Evolutionary conservation across 148 eudicot species (phyloP), one percentile per base, ranked within the genome.

Genomic region (Dysphania ambrosioides): DNA sequence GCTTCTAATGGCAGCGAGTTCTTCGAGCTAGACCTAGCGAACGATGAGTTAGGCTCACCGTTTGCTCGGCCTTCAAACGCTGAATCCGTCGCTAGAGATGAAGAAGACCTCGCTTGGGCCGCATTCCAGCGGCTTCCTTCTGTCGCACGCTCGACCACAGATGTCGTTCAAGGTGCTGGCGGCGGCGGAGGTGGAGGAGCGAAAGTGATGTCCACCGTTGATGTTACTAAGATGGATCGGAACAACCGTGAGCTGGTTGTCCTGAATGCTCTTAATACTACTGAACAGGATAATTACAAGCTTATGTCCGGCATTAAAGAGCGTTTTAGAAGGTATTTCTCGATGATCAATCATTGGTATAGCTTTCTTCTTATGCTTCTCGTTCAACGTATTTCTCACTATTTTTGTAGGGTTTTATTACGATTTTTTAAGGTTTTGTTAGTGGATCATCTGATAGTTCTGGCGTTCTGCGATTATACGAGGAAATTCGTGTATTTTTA

Each of bases 231-330:
- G 47, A 89, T 94, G 2, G 86, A 86, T 83, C 87, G 90, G 6
- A 23, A 16, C 15, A 41, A 72, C 31, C 89, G 98, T 0, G 95
- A 90, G 71, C 87, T 83, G 24, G 79, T 94, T 16, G 97, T 94
- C 15, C 75, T 58, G 63, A 78, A 83, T 26, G 98, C 98, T 0
- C 78, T 94, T 68, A 90, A 86, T 32, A 94, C 98, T 6, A 56
- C 86, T 2, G 98, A 90, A 29, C 97, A 91, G 79, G 97, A 94
- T 72, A 90, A 94, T 71, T 87, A 47, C 68, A 84, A 82, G 47
- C 93, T 93, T 36, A 86, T 93, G 49, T 75, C 91, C n/a, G 93
- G 88, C 53, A 80, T 93, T 61, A 93, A 91, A 75, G 90, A 88
- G 3, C 92, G 98, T 13, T 88, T 93, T 68, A 75, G 80, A 30